A percentile compares a stretch with the other conserved stretches of the same genome.
phyloP scores from a whole-genome alignment of 108 stramenopile genomes.

The Cyclostephanos tholiformis region DNA sequence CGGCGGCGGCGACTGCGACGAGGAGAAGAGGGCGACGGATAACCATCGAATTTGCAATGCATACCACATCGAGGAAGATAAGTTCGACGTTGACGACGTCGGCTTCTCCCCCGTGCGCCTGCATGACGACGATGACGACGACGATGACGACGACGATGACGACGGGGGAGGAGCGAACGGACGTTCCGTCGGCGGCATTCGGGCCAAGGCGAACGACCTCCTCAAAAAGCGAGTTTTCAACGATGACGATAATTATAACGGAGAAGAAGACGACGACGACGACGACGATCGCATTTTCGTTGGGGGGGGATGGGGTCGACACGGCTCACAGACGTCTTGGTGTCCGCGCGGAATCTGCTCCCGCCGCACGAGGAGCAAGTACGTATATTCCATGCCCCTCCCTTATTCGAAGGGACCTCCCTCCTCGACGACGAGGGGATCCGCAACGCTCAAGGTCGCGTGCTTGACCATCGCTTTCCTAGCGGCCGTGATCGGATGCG shows the following conservation, averaged over 20 bases:
- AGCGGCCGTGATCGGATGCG: conserved; percentile 9
- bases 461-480: conserved; percentile 4
- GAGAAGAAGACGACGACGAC: not conserved
- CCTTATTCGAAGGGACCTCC: not conserved
- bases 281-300: conserved; percentile 13
- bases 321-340: conserved; percentile 7
- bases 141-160: conserved; percentile 18
- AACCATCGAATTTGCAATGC: not conserved
- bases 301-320: conserved; percentile 31
- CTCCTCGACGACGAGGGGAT: not conserved
- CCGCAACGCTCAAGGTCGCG: not conserved
- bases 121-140: conserved; percentile 11
- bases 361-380: not conserved
- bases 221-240: conserved; percentile 8
- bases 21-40: not conserved
- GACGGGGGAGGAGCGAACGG: conserved; percentile 1
- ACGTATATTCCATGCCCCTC: too few relatives aligned
- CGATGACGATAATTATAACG: not conserved
- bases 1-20: not conserved
- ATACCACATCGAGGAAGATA: not conserved
- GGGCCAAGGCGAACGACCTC: conserved; percentile 1
- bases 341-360: not conserved
- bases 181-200: not conserved
- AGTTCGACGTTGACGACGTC: conserved; percentile 14
- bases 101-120: conserved; percentile 26